phyloP scores from a whole-genome alignment of 352 stramenopile species.

The Phytopythium sindhum region DNA sequence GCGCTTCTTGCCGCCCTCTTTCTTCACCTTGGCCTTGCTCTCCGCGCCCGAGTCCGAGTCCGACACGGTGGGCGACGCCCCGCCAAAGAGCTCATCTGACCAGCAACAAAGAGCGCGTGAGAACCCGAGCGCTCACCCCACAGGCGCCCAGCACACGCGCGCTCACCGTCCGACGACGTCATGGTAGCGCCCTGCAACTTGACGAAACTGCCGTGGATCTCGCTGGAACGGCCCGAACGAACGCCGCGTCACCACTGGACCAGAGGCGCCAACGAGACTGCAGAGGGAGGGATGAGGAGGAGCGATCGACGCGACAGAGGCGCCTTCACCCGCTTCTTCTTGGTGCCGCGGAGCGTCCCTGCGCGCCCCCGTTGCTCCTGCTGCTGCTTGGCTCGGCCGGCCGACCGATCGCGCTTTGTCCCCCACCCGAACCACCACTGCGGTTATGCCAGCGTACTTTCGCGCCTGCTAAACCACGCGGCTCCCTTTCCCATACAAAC shows the following conservation, averaged over 20 bases:
- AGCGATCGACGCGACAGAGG: not conserved
- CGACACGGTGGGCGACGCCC: constrained; percentile 76
- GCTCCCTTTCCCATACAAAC: not conserved
- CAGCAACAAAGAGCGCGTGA: constrained; percentile 6
- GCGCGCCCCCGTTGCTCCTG: not conserved
- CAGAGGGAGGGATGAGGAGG: not conserved
- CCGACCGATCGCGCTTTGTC: not conserved
- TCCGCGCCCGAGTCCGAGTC: constrained; percentile 79
- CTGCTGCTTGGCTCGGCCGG: not conserved
- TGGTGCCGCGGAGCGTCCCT: not conserved
- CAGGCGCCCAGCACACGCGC: not conserved
- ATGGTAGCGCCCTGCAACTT: not conserved
- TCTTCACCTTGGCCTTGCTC: constrained; percentile 27
- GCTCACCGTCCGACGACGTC: constrained; percentile 7
- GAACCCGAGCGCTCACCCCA: not conserved
- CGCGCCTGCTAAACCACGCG: not conserved
- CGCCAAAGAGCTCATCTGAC: constrained; percentile 65
- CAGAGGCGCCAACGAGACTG: not conserved
- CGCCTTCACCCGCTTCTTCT: not conserved
- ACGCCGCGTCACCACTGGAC: not conserved
- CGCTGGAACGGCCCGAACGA: not conserved
- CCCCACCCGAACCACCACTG: not conserved
- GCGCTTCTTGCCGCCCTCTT: constrained; percentile 53
- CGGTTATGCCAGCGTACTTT: not conserved
- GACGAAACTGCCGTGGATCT: not conserved